Base-by-base conservation (phyloP, 2,329 filamentous ascomycete genomes). In the Phoma sp. region DNA sequence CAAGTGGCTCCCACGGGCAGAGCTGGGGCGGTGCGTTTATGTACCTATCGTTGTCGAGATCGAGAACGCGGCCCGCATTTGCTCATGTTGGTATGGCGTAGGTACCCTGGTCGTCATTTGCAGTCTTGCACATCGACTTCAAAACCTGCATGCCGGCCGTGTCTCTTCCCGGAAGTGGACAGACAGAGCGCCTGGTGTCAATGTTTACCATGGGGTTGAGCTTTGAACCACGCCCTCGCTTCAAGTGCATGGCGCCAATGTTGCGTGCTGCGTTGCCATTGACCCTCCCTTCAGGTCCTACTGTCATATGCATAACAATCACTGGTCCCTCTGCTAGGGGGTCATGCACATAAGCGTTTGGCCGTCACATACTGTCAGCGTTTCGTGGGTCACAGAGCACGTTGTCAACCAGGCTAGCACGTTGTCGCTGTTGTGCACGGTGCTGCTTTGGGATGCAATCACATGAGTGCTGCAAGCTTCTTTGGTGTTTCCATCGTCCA, bases 41-140 rank as follows among this genome's bases (percentile, higher is more conserved):
- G 65, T 71, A 69, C 60, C 51, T 43, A 60, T 48, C 47, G 50
- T 50, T 32, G 55, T 53, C 52, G 37, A 58, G 61, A 56, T 48
- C 54, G 38, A 58, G 61, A 55, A 46, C 54, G 62, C 58, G 65
- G 67, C 69, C 67, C 67, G 68, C 68, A 67, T 61, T 66, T 67
- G 67, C 66, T 65, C 66, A 66, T 65, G 58, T 51, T 59, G 39
- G 39, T 32, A 55, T 58, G 61, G 62, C 58, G 57, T 61, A 63
- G 60, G 25, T 29, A 29, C 25, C 63, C 58, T 60, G 60, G 63
- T 24, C 64, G 58, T 61, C 53, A 51, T 61, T 63, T 59, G 64
- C 64, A 24, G 22, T 24, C 22, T 24, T 24, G 22, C 6, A 62
- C 63, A 64, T 56, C 52, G 60, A 44, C 58, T 52, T 37, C 48